These are phyloP conservation scores for Plenodomus biglobosus DNA, from an alignment of 2,329 filamentous ascomycete genomes.

Conservation along the genomic window DNA sequence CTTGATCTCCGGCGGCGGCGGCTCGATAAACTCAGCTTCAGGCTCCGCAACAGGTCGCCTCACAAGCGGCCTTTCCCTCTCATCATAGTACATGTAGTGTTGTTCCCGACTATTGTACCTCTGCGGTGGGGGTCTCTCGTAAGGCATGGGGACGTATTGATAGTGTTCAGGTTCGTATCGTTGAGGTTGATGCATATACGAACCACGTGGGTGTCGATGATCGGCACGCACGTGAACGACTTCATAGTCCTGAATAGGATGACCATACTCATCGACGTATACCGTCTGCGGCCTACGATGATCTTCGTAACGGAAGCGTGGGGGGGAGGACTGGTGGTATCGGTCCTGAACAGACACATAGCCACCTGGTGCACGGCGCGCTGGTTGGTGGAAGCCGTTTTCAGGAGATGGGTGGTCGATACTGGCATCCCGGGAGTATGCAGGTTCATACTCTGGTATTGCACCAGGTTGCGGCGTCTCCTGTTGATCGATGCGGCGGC, in stretches of 20 bases:
- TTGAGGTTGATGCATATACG: conserved; percentile 22
- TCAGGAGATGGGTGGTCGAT: conserved; percentile 32
- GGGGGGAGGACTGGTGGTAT: conserved; percentile 30
- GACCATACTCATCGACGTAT: conserved; percentile 39
- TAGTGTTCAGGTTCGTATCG: conserved; percentile 36
- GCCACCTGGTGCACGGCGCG: conserved; percentile 27
- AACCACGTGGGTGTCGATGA: conserved; percentile 19
- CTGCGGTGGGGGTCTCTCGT: conserved; percentile 30
- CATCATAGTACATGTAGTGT: conserved; percentile 39
- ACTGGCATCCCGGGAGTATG: conserved; percentile 39
- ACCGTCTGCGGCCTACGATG: conserved; percentile 29
- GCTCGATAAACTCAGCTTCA: conserved; percentile 31
- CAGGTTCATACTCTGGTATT: conserved; percentile 28
- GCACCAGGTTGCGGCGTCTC: conserved; percentile 40
- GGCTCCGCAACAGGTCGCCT: conserved; percentile 19
- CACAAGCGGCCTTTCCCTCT: conserved; percentile 26
- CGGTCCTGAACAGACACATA: conserved; percentile 42
- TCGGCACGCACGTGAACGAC: conserved; percentile 36
- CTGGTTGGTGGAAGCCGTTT: conserved; percentile 23
- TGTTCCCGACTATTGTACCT: conserved; percentile 28
- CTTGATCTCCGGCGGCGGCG: conserved; percentile 28
- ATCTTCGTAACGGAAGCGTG: conserved; percentile 37
- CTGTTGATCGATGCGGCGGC: conserved; percentile 41
- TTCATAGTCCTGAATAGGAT: conserved; percentile 34
- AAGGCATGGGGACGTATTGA: conserved; percentile 33